Evolutionary conservation across 1,139 yeast species (phyloP), one percentile per base, ranked within the genome.

Genomic region (Scheffersomyces lignicola): DNA sequence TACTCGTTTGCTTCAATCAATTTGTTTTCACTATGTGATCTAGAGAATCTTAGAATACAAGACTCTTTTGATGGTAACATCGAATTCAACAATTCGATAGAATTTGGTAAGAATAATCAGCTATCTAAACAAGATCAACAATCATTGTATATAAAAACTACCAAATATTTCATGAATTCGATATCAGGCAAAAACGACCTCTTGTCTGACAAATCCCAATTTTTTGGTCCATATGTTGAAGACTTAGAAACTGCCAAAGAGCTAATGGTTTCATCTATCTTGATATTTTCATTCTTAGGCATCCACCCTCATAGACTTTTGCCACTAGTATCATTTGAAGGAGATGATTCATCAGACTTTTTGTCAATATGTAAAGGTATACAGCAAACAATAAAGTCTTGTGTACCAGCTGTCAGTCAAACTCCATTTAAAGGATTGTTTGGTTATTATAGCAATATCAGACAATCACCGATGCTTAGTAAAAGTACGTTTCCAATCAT

Each of bases 271-370:
- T 54, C 62, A 2, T 49, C 55, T 7, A 44, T 58, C 11, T 33
- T 63, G 5, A 43, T 60, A 18, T 60, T 50, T 40, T 46, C 62
- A 2, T 62, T 51, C 33, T 39, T 65, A 11, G 60, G 62, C 3
- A 39, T 64, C 3, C 67, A 63, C 39, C 66, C 69, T 2, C 55
- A 54, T 38, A 46, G 44, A 27, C 36, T 60, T n/a, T 39, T 57
- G 10, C 66, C 68, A 2, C 41, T 65, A 18, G 47, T 65, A 1
- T 43, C 46, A 12, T 56, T 51, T 35, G 58, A 55, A 21, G 30
- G 16, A 10, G 36, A 30, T 24, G 44, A 39, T 42, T 12, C 11
- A 9, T 32, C 53, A 1, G 62, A 56, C 35, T 44, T 49, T 15
- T 29, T 62, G 2, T 48, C 56, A 2, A 37, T 56, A 7, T 35